phyloP scores from a whole-genome alignment of 2,329 filamentous ascomycete species.

The Alternaria panax region DNA sequence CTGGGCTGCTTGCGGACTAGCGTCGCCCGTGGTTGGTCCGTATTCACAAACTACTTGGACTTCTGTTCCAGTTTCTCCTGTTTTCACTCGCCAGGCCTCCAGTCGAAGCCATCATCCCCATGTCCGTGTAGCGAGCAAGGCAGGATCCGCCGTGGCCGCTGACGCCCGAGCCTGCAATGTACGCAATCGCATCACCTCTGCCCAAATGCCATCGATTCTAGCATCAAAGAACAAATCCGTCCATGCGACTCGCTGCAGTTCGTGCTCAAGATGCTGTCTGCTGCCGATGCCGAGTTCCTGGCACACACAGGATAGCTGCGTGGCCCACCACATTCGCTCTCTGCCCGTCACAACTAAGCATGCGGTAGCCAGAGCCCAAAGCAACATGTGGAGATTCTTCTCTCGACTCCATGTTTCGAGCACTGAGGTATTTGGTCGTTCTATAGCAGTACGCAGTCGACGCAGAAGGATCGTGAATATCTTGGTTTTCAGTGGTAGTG shows the following conservation, averaged over 20 bases:
- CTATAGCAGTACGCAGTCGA: constrained; percentile 3
- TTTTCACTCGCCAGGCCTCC: neutral
- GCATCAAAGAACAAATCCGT: constrained; percentile 27
- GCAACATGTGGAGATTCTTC: constrained; percentile 28
- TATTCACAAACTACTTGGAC: neutral
- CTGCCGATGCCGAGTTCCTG: neutral
- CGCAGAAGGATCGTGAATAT: constrained; percentile 19
- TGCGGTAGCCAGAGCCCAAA: constrained; percentile 33
- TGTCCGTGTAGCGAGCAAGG: neutral
- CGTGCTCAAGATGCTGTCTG: constrained; percentile 15
- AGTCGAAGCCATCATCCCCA: neutral
- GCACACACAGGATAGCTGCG: constrained; percentile 21
- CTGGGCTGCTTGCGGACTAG: constrained; percentile 6
- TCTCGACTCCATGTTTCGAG: constrained; percentile 20
- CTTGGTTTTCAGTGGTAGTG: constrained; percentile 28
- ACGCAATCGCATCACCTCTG: neutral
- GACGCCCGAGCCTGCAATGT: neutral
- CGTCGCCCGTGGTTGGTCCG: constrained; percentile 12
- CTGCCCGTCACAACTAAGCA: constrained; percentile 15
- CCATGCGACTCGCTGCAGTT: constrained; percentile 32
- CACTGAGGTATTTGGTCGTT: neutral
- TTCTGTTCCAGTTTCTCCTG: neutral
- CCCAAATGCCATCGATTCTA: constrained; percentile 14
- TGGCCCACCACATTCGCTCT: constrained; percentile 27
- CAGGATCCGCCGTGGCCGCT: neutral